These are phyloP conservation scores for Cyberlindnera subsufficiens DNA, from an alignment of 805 yeast genomes.

Conservation along the genomic window DNA sequence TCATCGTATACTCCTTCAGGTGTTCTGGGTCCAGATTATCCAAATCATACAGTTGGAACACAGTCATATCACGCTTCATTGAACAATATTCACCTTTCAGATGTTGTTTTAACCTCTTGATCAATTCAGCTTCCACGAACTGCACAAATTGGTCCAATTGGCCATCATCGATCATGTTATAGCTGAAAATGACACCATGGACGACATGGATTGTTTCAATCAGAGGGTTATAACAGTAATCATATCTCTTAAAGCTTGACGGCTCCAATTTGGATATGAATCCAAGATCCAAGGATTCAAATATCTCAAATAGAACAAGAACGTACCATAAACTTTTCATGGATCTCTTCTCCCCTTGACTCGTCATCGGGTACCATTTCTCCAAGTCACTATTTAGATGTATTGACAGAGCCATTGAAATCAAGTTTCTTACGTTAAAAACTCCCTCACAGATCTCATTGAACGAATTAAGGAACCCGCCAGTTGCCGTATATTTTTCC, in stretches of 20 bases:
- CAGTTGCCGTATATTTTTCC: constrained; percentile 12
- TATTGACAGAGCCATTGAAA: constrained; percentile 8
- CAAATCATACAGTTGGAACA: constrained; percentile 4
- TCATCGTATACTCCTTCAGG: constrained; percentile 5
- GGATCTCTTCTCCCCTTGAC: constrained; percentile 4
- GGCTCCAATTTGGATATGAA: constrained; percentile 15
- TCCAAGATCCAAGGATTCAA: constrained; percentile 14
- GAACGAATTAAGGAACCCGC: constrained; percentile 9
- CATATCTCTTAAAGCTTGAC: constrained; percentile 10
- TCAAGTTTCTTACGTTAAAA: constrained; percentile 6
- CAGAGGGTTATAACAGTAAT: constrained; percentile 10
- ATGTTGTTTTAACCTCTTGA: constrained; percentile 5
- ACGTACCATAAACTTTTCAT: constrained; percentile 15
- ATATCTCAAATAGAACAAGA: constrained; percentile 9
- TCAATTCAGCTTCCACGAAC: constrained; percentile 9
- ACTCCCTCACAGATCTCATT: constrained; percentile 12
- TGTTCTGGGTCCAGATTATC: constrained; percentile 7
- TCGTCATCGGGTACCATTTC: constrained; percentile 6
- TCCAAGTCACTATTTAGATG: constrained; percentile 11
- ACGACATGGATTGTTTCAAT: constrained; percentile 10
- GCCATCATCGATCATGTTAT: constrained; percentile 14
- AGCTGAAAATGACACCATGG: constrained; percentile 12
- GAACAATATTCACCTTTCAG: constrained; percentile 8
- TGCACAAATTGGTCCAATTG: constrained; percentile 10
- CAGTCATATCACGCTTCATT: constrained; percentile 4